These are phyloP conservation scores for Pinus tabuliformis DNA, from an alignment of 75 land plant species.

Conservation along the genomic window DNA sequence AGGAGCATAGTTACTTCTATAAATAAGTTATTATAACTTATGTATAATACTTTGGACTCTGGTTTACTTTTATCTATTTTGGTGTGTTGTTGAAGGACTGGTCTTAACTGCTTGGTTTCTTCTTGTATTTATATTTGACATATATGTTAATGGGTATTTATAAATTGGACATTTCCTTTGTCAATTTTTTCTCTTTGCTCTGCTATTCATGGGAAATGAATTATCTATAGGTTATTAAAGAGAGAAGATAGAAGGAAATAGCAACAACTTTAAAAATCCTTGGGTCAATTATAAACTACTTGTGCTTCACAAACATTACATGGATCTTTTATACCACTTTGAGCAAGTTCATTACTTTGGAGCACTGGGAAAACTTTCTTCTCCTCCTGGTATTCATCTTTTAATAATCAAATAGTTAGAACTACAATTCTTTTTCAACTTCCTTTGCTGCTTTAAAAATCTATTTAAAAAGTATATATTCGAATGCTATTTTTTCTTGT, in stretches of 20 bases:
- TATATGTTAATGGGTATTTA: not conserved
- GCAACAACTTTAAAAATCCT: constrained; percentile 22
- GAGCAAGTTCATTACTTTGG: constrained; percentile 35
- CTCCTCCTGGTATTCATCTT: constrained; percentile 14
- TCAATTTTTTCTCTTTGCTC: not conserved
- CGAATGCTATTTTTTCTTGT: not conserved
- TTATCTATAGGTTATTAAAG: constrained; percentile 29
- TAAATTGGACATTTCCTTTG: not conserved
- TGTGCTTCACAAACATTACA: constrained; percentile 26
- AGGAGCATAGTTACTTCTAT: too few species aligned
- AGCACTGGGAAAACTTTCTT: constrained; percentile 2
- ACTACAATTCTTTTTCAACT: not conserved
- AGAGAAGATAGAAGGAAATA: constrained; percentile 33
- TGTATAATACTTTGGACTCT: too few species aligned
- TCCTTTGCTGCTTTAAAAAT: not conserved
- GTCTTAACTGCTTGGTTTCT: not conserved
- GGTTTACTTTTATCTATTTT: not conserved
- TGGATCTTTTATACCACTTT: constrained; percentile 21
- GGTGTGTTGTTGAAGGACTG: not conserved
- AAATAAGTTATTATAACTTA: not conserved
- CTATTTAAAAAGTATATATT: not conserved
- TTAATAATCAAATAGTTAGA: not conserved
- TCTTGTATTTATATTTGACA: not conserved
- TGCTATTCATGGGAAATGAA: not conserved
- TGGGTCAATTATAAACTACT: constrained; percentile 16